Evolutionary conservation across 495 filamentous ascomycete genomes (phyloP).

Genomic region (Hypomontagnella monticulosa): DNA sequence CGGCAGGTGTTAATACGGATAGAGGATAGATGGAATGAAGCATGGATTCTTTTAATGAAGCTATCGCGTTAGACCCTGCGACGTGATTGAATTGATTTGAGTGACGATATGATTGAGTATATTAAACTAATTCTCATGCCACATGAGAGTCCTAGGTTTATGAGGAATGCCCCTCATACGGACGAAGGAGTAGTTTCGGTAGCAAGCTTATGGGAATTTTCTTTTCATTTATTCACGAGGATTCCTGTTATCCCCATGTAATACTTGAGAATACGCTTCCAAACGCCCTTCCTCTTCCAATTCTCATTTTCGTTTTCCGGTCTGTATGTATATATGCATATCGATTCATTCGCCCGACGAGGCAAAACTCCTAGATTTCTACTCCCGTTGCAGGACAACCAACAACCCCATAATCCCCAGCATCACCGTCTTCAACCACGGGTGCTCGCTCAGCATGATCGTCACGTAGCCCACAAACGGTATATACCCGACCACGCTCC

Average conservation of each 20-base stretch:
- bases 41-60: too few species aligned
- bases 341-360: too few species aligned
- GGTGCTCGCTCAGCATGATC: constrained; percentile 94
- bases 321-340: neutral
- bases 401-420: constrained; percentile 94
- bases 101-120: too few species aligned
- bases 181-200: too few species aligned
- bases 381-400: constrained; percentile 93
- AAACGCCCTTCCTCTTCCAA: neutral
- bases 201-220: neutral
- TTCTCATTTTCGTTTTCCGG: neutral
- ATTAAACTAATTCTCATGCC: too few species aligned
- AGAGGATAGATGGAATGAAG: too few species aligned
- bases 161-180: too few species aligned
- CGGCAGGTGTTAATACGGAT: too few species aligned
- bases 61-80: too few species aligned
- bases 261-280: neutral
- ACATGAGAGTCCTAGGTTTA: too few species aligned
- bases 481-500: constrained; percentile 92
- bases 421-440: constrained; percentile 95
- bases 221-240: constrained; percentile 2
- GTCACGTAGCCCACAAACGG: constrained; percentile 98
- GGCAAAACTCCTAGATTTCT: constrained; percentile 14
- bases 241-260: neutral
- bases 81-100: too few species aligned